phyloP scores from a whole-genome alignment of 305 asterid species.

The Petunia hybrid region DNA sequence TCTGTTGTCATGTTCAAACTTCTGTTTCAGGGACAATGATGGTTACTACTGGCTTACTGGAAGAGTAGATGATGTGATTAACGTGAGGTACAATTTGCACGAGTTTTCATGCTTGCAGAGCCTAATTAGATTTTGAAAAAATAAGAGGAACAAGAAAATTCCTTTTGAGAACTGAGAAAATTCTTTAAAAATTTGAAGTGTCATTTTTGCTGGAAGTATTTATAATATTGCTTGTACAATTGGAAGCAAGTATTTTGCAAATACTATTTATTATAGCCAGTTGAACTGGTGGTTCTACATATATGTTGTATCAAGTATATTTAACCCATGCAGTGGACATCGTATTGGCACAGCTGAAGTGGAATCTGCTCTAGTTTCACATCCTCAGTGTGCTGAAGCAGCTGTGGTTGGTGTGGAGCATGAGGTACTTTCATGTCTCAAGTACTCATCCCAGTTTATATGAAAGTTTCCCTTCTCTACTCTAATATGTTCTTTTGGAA shows the following conservation, averaged over 20 bases:
- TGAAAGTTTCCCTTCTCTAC: conserved; percentile 8
- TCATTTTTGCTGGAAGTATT: conserved; percentile 9
- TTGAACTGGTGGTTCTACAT: conserved; percentile 21
- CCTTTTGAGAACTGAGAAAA: background rate
- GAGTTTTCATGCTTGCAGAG: conserved; percentile 29
- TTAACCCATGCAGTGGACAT: conserved; percentile 68
- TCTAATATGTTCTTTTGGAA: conserved; percentile 27
- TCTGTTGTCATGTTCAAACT: background rate
- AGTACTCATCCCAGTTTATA: conserved; percentile 24
- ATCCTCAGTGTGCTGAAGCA: conserved; percentile 96
- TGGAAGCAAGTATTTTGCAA: conserved; percentile 17
- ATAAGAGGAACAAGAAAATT: conserved; percentile 21
- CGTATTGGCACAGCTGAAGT: conserved; percentile 99
- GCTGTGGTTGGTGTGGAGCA: conserved; percentile 99
- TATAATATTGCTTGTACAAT: conserved; percentile 18
- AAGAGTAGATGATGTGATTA: conserved; percentile 97
- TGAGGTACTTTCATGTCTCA: conserved; percentile 60
- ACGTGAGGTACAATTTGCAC: conserved; percentile 73
- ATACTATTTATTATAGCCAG: conserved; percentile 17
- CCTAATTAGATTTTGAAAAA: conserved; percentile 21
- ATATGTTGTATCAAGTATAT: conserved; percentile 23
- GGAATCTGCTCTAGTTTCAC: conserved; percentile 99
- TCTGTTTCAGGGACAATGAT: conserved; percentile 77
- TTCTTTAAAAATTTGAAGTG: background rate
- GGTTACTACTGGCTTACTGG: conserved; percentile 99